Evolutionary conservation across 2,329 filamentous ascomycete genomes (phyloP), one percentile per base, ranked within the genome.

Genomic region (Phialocephala sp.): DNA sequence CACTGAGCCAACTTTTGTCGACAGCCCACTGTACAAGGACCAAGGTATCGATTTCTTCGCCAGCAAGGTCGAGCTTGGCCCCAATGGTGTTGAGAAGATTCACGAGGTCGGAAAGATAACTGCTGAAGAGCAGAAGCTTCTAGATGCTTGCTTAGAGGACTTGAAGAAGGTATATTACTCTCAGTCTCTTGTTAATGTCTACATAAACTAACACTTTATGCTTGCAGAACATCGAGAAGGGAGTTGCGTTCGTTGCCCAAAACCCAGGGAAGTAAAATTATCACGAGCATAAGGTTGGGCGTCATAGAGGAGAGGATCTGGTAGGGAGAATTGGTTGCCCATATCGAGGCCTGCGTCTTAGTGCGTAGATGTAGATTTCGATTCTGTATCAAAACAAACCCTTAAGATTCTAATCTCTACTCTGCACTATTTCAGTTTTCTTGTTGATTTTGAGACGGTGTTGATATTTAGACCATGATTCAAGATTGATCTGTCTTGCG

Each of bases 11-110:
- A 94, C 94, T 70, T 99, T 97, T 77, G 94, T 99, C 78, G 93
- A 99, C 83, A 94, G 91, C 79, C 94, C 94, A 71, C 89, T 98
- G 74, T 98, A 93, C 92, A 97, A 97, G 91, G 93, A 97, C 85
- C 91, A 96, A 85, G 95, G 94, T 77, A 88, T 97, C 77, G 91
- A 97, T 68, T 99, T 97, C 91, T 99, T 99, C 85, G 91, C 93
- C 79, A 94, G 91, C 83, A 90, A 89, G 81, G 92, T 99, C 78
- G 92, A 97, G 86, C 92, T 99, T 77, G 95, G 95, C 84, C 93
- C 94, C 80, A 91, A 94, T 80, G 95, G 95, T 85, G 94, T 96
- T 72, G 89, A 95, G 87, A 91, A 97, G 88, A 94, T 98, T 80
- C 86, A 91, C 80, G 89, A 91, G 75, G 83, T 99, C 75, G 95